A percentile compares a stretch with the other conserved stretches of the same genome.
phyloP scores from a whole-genome alignment of 441 rosid species.

The Flueggea neowawraea region DNA sequence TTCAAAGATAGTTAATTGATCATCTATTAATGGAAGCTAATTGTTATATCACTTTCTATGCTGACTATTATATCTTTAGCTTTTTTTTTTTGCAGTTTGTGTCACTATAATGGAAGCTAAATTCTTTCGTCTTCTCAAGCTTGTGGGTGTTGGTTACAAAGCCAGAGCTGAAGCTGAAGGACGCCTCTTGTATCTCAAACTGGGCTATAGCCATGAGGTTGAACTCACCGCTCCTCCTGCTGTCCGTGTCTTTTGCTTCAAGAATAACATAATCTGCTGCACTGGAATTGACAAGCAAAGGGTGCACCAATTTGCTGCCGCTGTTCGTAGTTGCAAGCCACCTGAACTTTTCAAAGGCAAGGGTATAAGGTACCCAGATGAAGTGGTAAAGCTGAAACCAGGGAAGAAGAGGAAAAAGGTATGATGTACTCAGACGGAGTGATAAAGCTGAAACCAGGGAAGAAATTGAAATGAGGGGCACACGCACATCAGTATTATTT shows the following conservation, averaged over 20 bases:
- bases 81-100: neutral
- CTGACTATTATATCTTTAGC: too few species aligned
- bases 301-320: conserved; percentile 86
- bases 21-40: too few species aligned
- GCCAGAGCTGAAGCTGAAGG: conserved; percentile 93
- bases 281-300: conserved; percentile 81
- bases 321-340: conserved; percentile 62
- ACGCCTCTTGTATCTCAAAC: conserved; percentile 66
- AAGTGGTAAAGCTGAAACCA: conserved; percentile 51
- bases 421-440: too few species aligned
- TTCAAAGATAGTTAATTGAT: too few species aligned
- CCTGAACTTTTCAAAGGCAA: conserved; percentile 64
- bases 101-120: conserved; percentile 57
- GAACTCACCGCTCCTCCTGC: conserved; percentile 87
- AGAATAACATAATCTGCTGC: conserved; percentile 84
- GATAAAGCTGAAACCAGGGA: too few species aligned
- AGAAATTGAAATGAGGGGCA: conserved; percentile 25
- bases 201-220: conserved; percentile 91
- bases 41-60: too few species aligned
- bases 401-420: too few species aligned
- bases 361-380: conserved; percentile 53
- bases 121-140: conserved; percentile 81
- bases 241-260: conserved; percentile 90
- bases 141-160: conserved; percentile 94
- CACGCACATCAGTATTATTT: too few species aligned